These are phyloP conservation scores for Hanseniaspora mollemarum DNA, from an alignment of 805 yeast genomes.

Conservation along the genomic window DNA sequence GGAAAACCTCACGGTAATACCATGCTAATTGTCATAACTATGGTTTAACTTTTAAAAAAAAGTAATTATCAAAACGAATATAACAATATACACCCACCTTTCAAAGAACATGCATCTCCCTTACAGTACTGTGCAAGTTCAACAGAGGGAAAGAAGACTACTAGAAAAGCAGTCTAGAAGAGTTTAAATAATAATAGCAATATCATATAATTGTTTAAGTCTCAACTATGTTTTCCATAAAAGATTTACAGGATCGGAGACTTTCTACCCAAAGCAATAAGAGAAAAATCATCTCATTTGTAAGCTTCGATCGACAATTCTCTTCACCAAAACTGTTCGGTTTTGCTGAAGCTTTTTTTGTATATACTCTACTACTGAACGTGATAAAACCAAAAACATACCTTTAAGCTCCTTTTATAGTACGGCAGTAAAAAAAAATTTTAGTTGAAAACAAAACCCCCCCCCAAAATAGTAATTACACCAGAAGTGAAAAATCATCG, in stretches of 20 bases:
- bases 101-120: not conserved
- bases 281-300: slow-evolving; percentile 28
- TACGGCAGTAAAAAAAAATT: too few species aligned
- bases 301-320: slow-evolving; percentile 68
- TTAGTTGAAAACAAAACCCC: too few species aligned
- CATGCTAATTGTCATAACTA: slow-evolving; percentile 59
- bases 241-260: slow-evolving; percentile 54
- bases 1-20: slow-evolving; percentile 19
- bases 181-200: slow-evolving; percentile 16
- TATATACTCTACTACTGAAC: not conserved
- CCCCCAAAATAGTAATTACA: too few species aligned
- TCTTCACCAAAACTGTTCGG: slow-evolving; percentile 26
- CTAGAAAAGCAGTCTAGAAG: slow-evolving; percentile 6
- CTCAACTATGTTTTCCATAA: slow-evolving; percentile 53
- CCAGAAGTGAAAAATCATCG: too few species aligned
- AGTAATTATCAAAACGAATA: slow-evolving; percentile 14
- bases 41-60: slow-evolving; percentile 38
- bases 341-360: not conserved
- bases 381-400: too few species aligned
- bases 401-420: not conserved
- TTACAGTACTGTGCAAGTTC: slow-evolving; percentile 11
- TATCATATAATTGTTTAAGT: slow-evolving; percentile 27
- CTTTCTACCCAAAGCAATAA: slow-evolving; percentile 66
- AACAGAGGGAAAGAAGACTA: slow-evolving; percentile 15
- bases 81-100: slow-evolving; percentile 15